Base-by-base conservation (phyloP, 768 basidiomycete species). In the Gelatoporia subvermispora region DNA sequence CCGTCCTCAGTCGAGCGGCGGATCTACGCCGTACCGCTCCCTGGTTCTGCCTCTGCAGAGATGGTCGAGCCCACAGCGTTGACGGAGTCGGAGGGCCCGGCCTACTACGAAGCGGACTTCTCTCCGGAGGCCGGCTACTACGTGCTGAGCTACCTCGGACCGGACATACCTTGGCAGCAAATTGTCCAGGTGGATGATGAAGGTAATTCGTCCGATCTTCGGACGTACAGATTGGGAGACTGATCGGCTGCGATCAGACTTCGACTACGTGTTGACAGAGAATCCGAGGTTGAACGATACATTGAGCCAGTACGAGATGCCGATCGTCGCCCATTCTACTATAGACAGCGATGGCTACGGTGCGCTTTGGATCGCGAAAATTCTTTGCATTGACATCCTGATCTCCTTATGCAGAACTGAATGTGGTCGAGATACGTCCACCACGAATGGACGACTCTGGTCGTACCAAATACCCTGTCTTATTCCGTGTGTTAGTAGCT, bases 391-490 rank as follows among this genome's bases (percentile, higher is more conserved):
- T n/a, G n/a, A n/a, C 9, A 7, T n/a, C n/a, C n/a, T n/a, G n/a
- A n/a, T 17, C 5, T 15, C 13, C 13, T 41, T 3, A 10, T 36
- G 24, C 57, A 93, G 92, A 91, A 60, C 71, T 97, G 47, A 96
- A 96, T 65, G 88, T 89, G 47, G 77, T 88, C 60, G 94, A 97
- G 69, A 78, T 95, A 56, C 81, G 91, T 15, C 96, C 96, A 16
- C 92, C 93, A 3, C 76, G 79, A 50, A 88, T 98, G 84, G 96
- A 99, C 58, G 84, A 88, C 58, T 86, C 91, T 18, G 96, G 96
- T n/a, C 82, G 89, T 38, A 91, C 87, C 8, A 93, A 95, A 65
- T 98, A 99, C 61, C 90, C 96, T 1, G 93, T 97, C 18, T 72
- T 99, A 23, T 93, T 98, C 73, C 73, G 78, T 38, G 89, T 95